phyloP scores from a whole-genome alignment of 2,329 filamentous ascomycete species.

The Aspergillus sp. region DNA sequence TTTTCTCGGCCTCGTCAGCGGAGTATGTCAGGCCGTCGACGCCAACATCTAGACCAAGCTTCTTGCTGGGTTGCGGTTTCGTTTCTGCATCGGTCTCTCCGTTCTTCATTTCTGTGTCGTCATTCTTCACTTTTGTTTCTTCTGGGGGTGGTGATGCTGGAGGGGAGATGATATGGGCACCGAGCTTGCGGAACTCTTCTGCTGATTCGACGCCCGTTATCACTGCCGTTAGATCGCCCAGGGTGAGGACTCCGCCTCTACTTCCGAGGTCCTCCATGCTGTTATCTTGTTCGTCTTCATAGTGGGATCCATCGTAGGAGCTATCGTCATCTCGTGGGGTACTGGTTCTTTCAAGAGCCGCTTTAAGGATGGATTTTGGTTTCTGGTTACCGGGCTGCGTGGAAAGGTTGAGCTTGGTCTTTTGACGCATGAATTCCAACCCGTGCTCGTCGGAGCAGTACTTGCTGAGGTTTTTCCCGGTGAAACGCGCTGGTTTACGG shows the following conservation, averaged over 20 bases:
- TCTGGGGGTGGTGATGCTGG: constrained; percentile 8
- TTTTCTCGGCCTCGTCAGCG: constrained; percentile 36
- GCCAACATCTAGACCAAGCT: constrained; percentile 31
- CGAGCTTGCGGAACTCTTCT: constrained; percentile 43
- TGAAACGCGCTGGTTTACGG: constrained; percentile 47
- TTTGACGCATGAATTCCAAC: constrained; percentile 44
- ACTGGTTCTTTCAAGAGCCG: constrained; percentile 3
- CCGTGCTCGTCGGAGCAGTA: constrained; percentile 53
- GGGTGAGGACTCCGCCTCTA: constrained; percentile 43
- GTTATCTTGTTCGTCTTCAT: constrained; percentile 18
- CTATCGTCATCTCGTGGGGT: constrained; percentile 9
- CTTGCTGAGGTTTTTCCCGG: constrained; percentile 43
- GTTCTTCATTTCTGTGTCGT: not conserved
- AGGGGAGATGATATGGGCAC: constrained; percentile 38
- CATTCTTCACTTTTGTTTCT: constrained; percentile 21
- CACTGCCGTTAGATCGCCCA: constrained; percentile 43
- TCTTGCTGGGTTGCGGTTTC: constrained; percentile 23
- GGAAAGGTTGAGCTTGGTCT: constrained; percentile 29
- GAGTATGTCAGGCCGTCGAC: constrained; percentile 35
- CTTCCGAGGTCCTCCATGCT: constrained; percentile 38
- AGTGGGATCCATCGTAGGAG: constrained; percentile 21
- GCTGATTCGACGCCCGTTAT: constrained; percentile 38
- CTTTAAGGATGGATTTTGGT: constrained; percentile 3
- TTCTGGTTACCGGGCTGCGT: constrained; percentile 18
- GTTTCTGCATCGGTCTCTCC: not conserved